Base-by-base conservation (phyloP, 1,284 basidiomycete genomes). In the Somion occarium region DNA sequence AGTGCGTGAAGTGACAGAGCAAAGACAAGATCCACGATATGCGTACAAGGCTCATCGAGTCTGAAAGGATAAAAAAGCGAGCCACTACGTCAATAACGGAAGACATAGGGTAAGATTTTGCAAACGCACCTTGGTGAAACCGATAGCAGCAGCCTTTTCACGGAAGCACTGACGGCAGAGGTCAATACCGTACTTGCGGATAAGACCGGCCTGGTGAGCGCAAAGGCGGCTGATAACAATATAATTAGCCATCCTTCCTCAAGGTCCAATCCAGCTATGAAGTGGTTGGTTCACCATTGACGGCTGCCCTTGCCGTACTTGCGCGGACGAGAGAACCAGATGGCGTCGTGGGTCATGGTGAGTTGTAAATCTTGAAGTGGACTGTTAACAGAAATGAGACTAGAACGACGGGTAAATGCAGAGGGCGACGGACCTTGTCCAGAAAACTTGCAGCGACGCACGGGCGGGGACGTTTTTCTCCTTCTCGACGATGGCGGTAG, bases 131-230 rank as follows among this genome's bases (percentile, higher is more conserved):
- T 97, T 97, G 70, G 81, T 76, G 81, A 97, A 97, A 58, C 93
- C 94, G 67, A 97, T 96, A 60, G 88, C 88, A 64, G 85, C 81
- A 57, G 91, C 82, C 78, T 94, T 94, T 79, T 97, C 94, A 65
- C 94, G 90, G 89, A 97, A 97, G 77, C 93, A 97, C 75, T 97
- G 93, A 73, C 93, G 90, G 80, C 93, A 97, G 64, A 96, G 88
- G 77, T 96, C 91, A 66, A 97, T 83, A 54, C 93, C 92, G 75
- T 93, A 93, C 73, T 91, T 91, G 71, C 88, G 90, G 75, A 98
- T 93, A 70, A 97, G 84, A 88, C 93, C 93, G 65, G 93, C 93
- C 73, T 91, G 90, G 76, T 98, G 93, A 46, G 91, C 88, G 69
- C 93, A 98, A 69, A 93, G 90, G 69, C 94, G 93, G 83, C 91